Evolutionary conservation across 148 eudicot species (phyloP).

Genomic region (Spergularia marina): DNA sequence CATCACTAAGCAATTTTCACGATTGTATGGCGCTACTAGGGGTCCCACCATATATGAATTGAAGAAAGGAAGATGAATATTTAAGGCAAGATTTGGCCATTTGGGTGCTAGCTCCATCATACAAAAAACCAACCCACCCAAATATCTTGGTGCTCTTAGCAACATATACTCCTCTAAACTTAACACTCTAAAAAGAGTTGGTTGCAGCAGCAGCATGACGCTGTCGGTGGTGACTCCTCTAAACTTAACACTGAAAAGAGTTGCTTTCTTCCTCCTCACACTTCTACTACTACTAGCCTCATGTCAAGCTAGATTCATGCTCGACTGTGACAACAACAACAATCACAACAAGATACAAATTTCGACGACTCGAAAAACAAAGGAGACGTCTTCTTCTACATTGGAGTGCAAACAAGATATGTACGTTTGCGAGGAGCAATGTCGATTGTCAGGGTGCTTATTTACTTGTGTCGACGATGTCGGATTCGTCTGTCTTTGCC

Average conservation of each 20-base stretch:
- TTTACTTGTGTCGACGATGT: slow-evolving; percentile 37
- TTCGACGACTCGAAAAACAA: background rate
- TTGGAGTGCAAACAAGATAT: slow-evolving; percentile 25
- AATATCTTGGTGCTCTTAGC: background rate
- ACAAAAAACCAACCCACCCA: background rate
- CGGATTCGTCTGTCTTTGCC: slow-evolving; percentile 29
- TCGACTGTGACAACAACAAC: background rate
- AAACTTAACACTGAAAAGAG: slow-evolving; percentile 4
- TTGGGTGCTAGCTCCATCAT: background rate
- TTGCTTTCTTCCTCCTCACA: slow-evolving; percentile 1
- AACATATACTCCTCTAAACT: background rate
- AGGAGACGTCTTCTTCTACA: background rate
- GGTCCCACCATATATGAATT: too few relatives aligned
- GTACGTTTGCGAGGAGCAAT: slow-evolving; percentile 15
- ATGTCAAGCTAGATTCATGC: slow-evolving; percentile 21
- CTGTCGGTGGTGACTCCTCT: slow-evolving; percentile 15
- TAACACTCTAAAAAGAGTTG: background rate
- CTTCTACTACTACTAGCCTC: slow-evolving; percentile 2
- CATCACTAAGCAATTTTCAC: too few relatives aligned
- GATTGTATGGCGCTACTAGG: too few relatives aligned
- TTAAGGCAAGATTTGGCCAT: too few relatives aligned
- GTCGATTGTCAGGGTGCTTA: slow-evolving; percentile 19
- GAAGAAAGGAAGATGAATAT: too few relatives aligned
- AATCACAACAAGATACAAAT: background rate
- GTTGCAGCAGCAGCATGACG: background rate